A percentile compares a stretch with the other conserved stretches of the same genome.
Evolutionary conservation across 2,329 filamentous ascomycete genomes (phyloP).

Genomic region (Pseudocercospora cruenta): DNA sequence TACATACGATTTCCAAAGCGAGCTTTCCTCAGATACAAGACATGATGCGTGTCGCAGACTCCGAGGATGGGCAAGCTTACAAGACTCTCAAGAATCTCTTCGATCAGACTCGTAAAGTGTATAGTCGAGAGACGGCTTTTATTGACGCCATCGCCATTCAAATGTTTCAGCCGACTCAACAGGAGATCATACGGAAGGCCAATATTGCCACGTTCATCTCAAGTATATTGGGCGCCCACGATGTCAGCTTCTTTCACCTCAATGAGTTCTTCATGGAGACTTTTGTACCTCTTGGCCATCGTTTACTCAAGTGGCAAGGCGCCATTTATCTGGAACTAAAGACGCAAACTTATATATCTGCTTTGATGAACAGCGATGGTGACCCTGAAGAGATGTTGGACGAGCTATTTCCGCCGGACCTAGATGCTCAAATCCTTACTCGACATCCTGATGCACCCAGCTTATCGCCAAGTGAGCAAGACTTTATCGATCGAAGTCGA

Average conservation of each 20-base stretch:
- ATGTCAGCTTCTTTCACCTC: constrained; percentile 66
- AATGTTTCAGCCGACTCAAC: constrained; percentile 48
- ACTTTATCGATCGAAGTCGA: constrained; percentile 60
- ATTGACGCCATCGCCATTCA: constrained; percentile 44
- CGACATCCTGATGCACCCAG: constrained; percentile 58
- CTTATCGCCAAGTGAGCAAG: constrained; percentile 61
- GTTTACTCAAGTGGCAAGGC: constrained; percentile 63
- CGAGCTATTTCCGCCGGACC: constrained; percentile 62
- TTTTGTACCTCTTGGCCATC: constrained; percentile 63
- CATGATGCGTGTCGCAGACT: constrained; percentile 52
- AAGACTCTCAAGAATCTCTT: constrained; percentile 64
- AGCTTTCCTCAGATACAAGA: constrained; percentile 60
- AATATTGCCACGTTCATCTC: constrained; percentile 69
- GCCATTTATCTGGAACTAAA: constrained; percentile 67
- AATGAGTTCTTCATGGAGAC: constrained; percentile 67
- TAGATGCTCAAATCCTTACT: constrained; percentile 58
- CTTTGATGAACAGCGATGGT: constrained; percentile 60
- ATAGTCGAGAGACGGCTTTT: constrained; percentile 60
- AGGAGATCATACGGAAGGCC: constrained; percentile 64
- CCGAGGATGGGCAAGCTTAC: constrained; percentile 60
- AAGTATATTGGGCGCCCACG: constrained; percentile 63
- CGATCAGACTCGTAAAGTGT: constrained; percentile 65
- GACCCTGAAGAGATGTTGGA: constrained; percentile 60
- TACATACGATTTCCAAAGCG: constrained; percentile 60
- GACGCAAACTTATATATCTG: constrained; percentile 68